Conservation (phyloP, 2,329 filamentous ascomycete genomes). For the Exophiala viscosa region DNA sequence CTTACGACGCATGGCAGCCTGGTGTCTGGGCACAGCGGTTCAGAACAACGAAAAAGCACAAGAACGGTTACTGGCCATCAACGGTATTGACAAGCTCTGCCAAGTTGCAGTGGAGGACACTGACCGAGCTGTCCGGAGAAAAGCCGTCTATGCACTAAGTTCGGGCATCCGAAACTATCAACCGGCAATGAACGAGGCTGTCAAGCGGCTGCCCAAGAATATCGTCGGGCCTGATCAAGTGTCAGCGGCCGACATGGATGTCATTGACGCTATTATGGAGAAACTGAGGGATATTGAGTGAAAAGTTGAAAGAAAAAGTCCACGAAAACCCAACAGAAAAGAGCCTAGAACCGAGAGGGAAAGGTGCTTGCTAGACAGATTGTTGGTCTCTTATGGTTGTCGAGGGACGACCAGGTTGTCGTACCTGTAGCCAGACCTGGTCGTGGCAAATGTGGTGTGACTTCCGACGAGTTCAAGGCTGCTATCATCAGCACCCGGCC, state of each 20-base stretch:
- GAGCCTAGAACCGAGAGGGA: not conserved
- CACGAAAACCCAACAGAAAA: too few relatives aligned
- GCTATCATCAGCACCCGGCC: too few relatives aligned
- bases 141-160: conserved; percentile 85
- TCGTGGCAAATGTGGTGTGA: not conserved
- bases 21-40: conserved; percentile 90
- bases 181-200: conserved; percentile 61
- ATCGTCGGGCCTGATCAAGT: conserved; percentile 58
- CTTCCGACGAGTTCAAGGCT: too few relatives aligned
- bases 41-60: conserved; percentile 91
- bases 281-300: conserved; percentile 43
- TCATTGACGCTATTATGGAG: conserved; percentile 70
- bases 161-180: conserved; percentile 86
- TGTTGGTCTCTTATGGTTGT: not conserved
- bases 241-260: conserved; percentile 85
- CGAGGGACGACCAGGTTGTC: not conserved
- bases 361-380: not conserved
- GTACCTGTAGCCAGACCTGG: not conserved
- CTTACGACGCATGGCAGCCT: conserved; percentile 80
- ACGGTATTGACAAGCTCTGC: conserved; percentile 68
- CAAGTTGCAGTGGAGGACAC: conserved; percentile 60
- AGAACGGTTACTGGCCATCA: conserved; percentile 61
- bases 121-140: conserved; percentile 66
- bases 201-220: conserved; percentile 65
- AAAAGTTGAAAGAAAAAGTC: too few relatives aligned